Percentiles rank a stretch among this genome's conserved stretches.
These are phyloP conservation scores for Ambrosia hybrid DNA, from an alignment of 140 eudicot species.

Conservation along the genomic window DNA sequence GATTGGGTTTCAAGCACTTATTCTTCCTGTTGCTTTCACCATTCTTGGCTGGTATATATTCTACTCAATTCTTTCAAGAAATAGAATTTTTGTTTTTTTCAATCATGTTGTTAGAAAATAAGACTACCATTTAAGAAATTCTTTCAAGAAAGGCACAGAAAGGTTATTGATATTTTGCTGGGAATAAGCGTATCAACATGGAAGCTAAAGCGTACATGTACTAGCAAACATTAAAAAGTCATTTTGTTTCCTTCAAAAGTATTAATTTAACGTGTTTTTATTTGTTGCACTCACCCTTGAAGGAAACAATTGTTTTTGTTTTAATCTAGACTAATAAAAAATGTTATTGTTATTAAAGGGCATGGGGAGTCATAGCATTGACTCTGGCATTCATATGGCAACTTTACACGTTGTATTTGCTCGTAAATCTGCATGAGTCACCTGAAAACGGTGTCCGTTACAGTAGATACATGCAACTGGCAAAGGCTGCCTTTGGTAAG, in stretches of 20 bases:
- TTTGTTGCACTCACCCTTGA: neutral
- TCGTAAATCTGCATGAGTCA: slow-evolving; percentile 20
- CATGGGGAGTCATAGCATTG: slow-evolving; percentile 19
- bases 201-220: neutral
- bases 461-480: slow-evolving; percentile 21
- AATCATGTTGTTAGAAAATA: no score
- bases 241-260: no score
- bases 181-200: neutral
- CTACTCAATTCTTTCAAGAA: neutral
- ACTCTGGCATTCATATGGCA: slow-evolving; percentile 17
- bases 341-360: neutral
- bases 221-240: neutral
- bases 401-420: slow-evolving; percentile 22
- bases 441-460: slow-evolving; percentile 16
- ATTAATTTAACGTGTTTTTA: neutral
- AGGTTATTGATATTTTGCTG: neutral
- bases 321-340: neutral
- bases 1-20: slow-evolving; percentile 21
- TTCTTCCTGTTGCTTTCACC: slow-evolving; percentile 23
- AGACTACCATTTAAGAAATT: no score
- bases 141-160: neutral
- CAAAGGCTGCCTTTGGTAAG: slow-evolving; percentile 26
- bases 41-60: slow-evolving; percentile 25
- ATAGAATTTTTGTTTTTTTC: neutral
- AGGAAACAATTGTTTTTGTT: neutral